Evolutionary conservation across 108 stramenopile species (phyloP), one percentile per base, ranked within the genome.

Genomic region (Mayamaea pseudoterrestris): DNA sequence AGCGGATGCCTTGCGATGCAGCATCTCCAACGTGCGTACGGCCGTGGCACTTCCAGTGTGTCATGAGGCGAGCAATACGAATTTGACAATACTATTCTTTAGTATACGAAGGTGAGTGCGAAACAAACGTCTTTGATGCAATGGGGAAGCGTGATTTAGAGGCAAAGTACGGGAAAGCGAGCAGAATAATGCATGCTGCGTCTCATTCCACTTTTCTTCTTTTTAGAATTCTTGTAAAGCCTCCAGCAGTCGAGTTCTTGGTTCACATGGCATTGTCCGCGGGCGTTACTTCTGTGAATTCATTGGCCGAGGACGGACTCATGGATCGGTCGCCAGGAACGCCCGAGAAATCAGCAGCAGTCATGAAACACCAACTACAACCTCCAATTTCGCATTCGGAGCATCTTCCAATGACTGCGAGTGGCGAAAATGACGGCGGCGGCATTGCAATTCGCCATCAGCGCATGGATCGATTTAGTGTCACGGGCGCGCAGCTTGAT

Each of bases 21-120:
- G 72, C 41, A 77, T 92, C 40, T 75, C 64, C 43, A 84, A 87
- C 65, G 84, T 92, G 0, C 57, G 79, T 36, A 92, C 90, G 51
- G 90, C 90, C 1, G 90, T 92, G 40, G 90, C 90, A 0, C 73
- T 87, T 43, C 90, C 90, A 14, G 80, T 92, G 29, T 92, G 83
- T 57, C 81, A 88, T 58, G 78, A 74, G 40, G 76, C 67, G 21
- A 69, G 67, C 50, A 83, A 75, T 41, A 72, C 71, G 24, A 88
- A 86, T 54, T 49, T 92, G 22, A 92, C 90, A 22, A 74, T 92
- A 39, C 87, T 92, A 31, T 92, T 77, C 58, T 90, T 92, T 54
- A 77, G 77, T 25, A 73, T 91, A 42, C 63, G 83, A 60, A 65
- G 74, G 76, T 80, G 56, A 53, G 78, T 60, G 2, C 4, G 5